Conservation (phyloP, 305 asterid genomes). For the Nicotiana rustica region DNA sequence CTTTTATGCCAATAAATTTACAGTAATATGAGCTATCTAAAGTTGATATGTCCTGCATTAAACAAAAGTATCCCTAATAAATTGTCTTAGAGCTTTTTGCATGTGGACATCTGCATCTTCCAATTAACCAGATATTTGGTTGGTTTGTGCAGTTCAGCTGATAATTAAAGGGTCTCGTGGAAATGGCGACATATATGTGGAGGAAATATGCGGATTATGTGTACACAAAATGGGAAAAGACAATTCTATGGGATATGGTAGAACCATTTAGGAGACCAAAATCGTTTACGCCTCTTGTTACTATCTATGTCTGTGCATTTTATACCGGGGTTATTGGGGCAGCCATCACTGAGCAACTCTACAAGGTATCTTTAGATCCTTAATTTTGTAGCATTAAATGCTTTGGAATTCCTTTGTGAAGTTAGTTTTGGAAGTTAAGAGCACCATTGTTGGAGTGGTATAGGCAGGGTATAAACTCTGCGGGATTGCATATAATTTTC, state of each 20-base stretch:
- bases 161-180: conserved; percentile 33
- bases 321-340: conserved; percentile 83
- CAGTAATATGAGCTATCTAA: neutral
- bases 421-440: neutral
- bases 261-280: conserved; percentile 82
- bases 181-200: conserved; percentile 76
- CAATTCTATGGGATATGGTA: conserved; percentile 86
- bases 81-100: neutral
- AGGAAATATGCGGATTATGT: conserved; percentile 85
- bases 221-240: conserved; percentile 75
- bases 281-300: conserved; percentile 78
- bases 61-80: neutral
- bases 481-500: no score
- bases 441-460: neutral
- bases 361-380: conserved; percentile 56
- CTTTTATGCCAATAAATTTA: neutral
- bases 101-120: neutral
- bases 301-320: conserved; percentile 73
- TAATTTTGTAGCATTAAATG: neutral
- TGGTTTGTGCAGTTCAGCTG: conserved; percentile 33
- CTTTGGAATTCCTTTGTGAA: neutral
- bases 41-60: neutral
- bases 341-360: conserved; percentile 81
- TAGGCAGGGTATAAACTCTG: neutral
- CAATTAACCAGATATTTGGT: conserved; percentile 22